Conservation (phyloP, 306 rosid genomes). For the Prunus fruticosa region DNA sequence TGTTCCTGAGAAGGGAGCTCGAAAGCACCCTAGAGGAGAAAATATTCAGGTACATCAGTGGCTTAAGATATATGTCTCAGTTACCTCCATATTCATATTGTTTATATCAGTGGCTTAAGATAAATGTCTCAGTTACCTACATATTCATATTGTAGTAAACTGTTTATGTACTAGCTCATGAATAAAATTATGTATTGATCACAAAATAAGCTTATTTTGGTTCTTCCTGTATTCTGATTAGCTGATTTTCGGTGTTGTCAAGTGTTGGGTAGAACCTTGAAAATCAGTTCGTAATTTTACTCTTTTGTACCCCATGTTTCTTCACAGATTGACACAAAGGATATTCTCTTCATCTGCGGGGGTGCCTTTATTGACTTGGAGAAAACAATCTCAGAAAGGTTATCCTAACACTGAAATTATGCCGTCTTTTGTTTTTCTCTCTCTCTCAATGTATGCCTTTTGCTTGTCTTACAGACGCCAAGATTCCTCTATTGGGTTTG, state of each 20-base stretch:
- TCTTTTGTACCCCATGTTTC: conserved; percentile 9
- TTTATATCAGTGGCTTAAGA: too few relatives aligned
- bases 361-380: conserved; percentile 96
- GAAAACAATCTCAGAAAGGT: conserved; percentile 99
- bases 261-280: background rate
- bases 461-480: conserved; percentile 59
- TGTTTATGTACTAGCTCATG: background rate
- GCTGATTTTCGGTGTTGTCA: conserved; percentile 9
- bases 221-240: conserved; percentile 3
- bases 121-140: background rate
- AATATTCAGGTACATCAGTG: conserved; percentile 65
- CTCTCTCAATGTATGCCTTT: conserved; percentile 8
- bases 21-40: conserved; percentile 97
- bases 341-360: conserved; percentile 95
- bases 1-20: conserved; percentile 98
- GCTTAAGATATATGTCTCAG: background rate
- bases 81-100: background rate
- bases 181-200: conserved; percentile 16
- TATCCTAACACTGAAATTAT: conserved; percentile 23
- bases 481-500: conserved; percentile 97
- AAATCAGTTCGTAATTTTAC: conserved; percentile 12
- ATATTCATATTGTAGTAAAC: background rate
- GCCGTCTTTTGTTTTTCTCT: background rate
- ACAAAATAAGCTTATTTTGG: background rate
- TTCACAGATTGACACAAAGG: conserved; percentile 92